Evolutionary conservation across 257 asterid species (phyloP), one percentile per base, ranked within the genome.

Genomic region (Solanum pimpinellifolium): DNA sequence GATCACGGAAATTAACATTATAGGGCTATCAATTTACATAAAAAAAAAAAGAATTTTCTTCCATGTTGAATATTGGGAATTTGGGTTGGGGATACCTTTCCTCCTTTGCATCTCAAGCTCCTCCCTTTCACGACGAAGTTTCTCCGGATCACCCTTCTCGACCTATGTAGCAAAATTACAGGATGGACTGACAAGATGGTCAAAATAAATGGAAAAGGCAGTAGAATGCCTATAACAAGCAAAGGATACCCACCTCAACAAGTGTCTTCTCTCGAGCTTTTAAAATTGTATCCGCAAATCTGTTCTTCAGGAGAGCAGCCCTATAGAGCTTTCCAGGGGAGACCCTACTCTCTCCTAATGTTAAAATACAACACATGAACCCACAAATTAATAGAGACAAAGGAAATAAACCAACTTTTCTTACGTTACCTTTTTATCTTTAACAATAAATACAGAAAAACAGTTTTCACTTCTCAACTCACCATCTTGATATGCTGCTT

Each of bases 191-290:
- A 84, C 66, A 42, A 7, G 68, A 80, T 15, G 69, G 39, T 25
- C 85, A 78, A 74, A 59, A 69, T 27, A 47, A 46, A 78, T 33
- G 39, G 65, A 6, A 37, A 82, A 83, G 18, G 65, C 66, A 56
- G 20, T 29, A 29, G 69, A 25, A 47, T 29, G 85, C 85, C 69
- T 80, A 49, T 25, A 37, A 42, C 46, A 70, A 69, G 44, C 72
- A 44, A 69, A 88, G 15, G 18, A 47, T 65, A 87, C 86, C 41
- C 85, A 96, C 99, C 96, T 96, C 95, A 88, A 66, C 88, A 44
- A 95, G 93, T 4, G 98, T 89, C 90, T 96, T 95, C 89, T 95
- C 99, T 86, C 90, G 94, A 86, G 98, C 99, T 91, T 95, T 97
- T 86, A 97, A 88, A 89, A 97, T 97, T 44, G 96, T 97, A 74